Evolutionary conservation across 1,284 basidiomycete species (phyloP).

Genomic region (Ustilago sp.): DNA sequence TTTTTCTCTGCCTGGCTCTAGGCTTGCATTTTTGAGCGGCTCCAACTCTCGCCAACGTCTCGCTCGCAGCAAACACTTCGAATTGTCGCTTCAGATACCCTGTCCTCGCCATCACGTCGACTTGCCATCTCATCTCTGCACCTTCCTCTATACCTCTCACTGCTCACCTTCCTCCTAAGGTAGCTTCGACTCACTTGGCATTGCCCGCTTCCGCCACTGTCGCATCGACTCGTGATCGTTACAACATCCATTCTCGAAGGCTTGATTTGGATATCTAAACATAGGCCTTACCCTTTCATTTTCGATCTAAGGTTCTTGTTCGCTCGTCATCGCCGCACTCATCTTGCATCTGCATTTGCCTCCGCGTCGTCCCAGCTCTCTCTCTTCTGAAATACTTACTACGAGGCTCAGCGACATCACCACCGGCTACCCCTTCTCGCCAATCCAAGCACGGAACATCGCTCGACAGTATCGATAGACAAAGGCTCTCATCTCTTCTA

Average conservation of each 20-base stretch:
- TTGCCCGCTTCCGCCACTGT: background rate
- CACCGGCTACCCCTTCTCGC: too few relatives aligned
- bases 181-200: background rate
- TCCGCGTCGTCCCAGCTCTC: background rate
- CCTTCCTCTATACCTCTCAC: background rate
- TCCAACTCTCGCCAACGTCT: background rate
- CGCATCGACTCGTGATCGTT: background rate
- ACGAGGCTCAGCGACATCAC: too few relatives aligned
- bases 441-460: background rate
- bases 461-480: too few relatives aligned
- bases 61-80: conserved; percentile 6
- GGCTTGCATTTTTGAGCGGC: conserved; percentile 3
- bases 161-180: too few relatives aligned
- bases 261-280: background rate
- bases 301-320: background rate
- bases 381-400: background rate
- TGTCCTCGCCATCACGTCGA: background rate
- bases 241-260: background rate
- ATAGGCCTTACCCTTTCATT: background rate
- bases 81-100: conserved; percentile 3
- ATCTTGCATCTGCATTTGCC: background rate
- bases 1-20: background rate
- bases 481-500: background rate
- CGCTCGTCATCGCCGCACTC: background rate
- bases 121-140: conserved; percentile 1